Base-by-base conservation (phyloP, 352 stramenopile genomes). In the Phytophthora melonis region DNA sequence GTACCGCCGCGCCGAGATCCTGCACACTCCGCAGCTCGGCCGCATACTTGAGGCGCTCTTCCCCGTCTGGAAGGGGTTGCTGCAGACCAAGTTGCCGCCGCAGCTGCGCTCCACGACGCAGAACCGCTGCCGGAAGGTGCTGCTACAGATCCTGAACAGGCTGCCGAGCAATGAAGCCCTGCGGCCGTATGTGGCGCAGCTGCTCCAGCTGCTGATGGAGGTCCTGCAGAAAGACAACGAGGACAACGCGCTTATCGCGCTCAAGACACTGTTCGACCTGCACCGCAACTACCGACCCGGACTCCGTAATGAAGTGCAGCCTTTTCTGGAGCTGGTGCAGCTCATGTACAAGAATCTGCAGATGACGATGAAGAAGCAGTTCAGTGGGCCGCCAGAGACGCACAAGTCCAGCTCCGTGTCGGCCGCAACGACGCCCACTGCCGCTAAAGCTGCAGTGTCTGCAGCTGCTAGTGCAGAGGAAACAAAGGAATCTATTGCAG, bases 251-350 rank as follows among this genome's bases (percentile, higher is more conserved):
- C 82, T 99, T 18, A 83, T 99, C 61, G 95, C 93, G 63, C 80
- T 99, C 50, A 92, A 97, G 67, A 98, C 98, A 67, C 93, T 99
- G 36, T 99, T 99, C 75, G 96, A 99, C 65, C 77, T 99, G 63
- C 97, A 99, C 80, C 98, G 98, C 68, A 98, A 98, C 70, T 99
- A 98, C 79, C 89, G 95, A 7, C 88, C 93, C 0, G 84, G 81
- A 8, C 82, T 98, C n/a, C 85, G 91, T 19, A 93, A 92, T 47
- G 88, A 99, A 70, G 96, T 99, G 53, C 90, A 94, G 72, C 79
- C 89, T 5, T 96, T 97, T 70, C 72, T 97, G 10, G 89, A 96
- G 52, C 82, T 97, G 56, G 91, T 97, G 11, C 87, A 95, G 71
- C 89, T 95, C 68, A 95, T 97, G 88, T 97, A 97, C 78, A 95